Percentiles rank a stretch among this genome's conserved stretches.
phyloP scores from a whole-genome alignment of 495 filamentous ascomycete genomes.

The Tuber borchii region DNA sequence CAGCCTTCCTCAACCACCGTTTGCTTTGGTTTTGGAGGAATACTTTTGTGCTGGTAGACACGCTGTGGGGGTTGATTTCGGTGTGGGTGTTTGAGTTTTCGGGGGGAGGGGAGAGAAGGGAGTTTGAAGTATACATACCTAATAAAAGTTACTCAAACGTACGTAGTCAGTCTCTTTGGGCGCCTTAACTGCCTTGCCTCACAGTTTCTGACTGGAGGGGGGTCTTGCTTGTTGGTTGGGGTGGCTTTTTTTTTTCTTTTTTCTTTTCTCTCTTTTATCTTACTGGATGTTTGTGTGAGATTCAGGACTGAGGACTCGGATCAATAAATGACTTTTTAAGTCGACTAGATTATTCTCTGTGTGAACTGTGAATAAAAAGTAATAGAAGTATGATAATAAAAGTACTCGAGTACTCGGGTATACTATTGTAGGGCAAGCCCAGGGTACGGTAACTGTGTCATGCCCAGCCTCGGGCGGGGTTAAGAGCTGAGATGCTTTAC shows the following conservation, averaged over 20 bases:
- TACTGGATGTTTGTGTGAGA: not conserved
- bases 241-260: not conserved
- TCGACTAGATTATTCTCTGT: not conserved
- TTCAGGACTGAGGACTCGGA: not conserved
- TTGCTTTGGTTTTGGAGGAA: slow-evolving; percentile 5
- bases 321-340: not conserved
- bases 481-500: not conserved
- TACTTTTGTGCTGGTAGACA: not conserved
- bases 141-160: not conserved
- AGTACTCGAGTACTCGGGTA: too few species aligned
- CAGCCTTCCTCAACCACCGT: slow-evolving; percentile 34
- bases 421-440: not conserved
- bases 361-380: not conserved
- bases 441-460: not conserved
- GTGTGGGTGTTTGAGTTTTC: not conserved
- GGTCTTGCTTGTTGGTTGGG: not conserved
- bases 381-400: not conserved
- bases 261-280: too few species aligned
- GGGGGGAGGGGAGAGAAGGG: not conserved
- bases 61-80: not conserved
- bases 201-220: not conserved
- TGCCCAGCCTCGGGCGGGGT: not conserved
- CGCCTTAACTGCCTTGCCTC: not conserved
- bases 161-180: not conserved
- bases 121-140: not conserved